Evolutionary conservation across 805 yeast species (phyloP).

Genomic region (Ogataea henricii): DNA sequence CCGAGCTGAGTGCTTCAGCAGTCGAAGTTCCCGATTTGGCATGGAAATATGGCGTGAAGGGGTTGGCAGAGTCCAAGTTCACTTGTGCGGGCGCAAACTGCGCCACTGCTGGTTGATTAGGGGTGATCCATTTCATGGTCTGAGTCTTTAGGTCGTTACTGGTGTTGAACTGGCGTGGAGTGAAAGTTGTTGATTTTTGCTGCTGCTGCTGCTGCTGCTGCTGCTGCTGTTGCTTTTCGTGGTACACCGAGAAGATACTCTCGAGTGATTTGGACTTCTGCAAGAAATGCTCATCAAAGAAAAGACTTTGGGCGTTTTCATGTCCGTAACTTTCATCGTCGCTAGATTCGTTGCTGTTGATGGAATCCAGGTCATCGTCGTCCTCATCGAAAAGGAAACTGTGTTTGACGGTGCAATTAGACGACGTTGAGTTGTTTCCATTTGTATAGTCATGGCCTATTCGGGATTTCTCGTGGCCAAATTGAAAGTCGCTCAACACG

Average conservation of each 20-base stretch:
- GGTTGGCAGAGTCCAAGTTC: not conserved
- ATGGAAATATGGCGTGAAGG: not conserved
- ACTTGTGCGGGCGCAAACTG: slow-evolving; percentile 2
- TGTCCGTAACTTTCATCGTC: slow-evolving; percentile 9
- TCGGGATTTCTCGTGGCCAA: not conserved
- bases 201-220: no score
- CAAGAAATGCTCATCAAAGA: slow-evolving; percentile 6
- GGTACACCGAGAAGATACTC: slow-evolving; percentile 27
- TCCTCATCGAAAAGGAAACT: slow-evolving; percentile 13
- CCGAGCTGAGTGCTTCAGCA: slow-evolving; percentile 16
- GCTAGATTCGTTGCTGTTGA: not conserved
- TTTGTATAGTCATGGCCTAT: not conserved
- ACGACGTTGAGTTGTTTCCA: slow-evolving; percentile 16
- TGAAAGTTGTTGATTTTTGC: not conserved
- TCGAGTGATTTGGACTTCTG: slow-evolving; percentile 31
- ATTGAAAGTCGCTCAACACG: slow-evolving; percentile 16
- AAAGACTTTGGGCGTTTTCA: not conserved
- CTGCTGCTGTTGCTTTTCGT: not conserved
- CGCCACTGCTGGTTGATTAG: slow-evolving; percentile 26
- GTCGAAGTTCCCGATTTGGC: slow-evolving; percentile 9
- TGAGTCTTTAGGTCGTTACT: slow-evolving; percentile 29
- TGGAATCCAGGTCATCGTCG: not conserved
- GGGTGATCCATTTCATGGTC: slow-evolving; percentile 36
- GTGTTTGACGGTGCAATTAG: slow-evolving; percentile 24
- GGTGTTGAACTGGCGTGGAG: slow-evolving; percentile 3